These are phyloP conservation scores for Hypoxylon fuscum DNA, from an alignment of 495 filamentous ascomycete species.

Conservation along the genomic window DNA sequence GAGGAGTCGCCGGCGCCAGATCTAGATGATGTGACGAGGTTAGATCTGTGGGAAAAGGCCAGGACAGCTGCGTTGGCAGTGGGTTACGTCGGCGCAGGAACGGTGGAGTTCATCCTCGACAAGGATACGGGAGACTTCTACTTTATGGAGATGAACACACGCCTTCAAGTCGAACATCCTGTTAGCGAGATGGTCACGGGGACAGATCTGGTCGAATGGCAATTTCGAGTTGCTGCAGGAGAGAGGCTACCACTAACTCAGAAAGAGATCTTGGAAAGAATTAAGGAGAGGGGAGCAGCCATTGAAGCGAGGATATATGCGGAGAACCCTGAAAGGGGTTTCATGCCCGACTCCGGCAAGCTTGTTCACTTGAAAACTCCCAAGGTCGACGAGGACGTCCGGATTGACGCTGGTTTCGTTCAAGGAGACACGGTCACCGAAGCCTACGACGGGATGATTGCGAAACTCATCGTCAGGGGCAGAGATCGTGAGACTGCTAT, in stretches of 20 bases:
- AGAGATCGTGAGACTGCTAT: constrained; percentile 80
- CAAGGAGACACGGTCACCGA: constrained; percentile 91
- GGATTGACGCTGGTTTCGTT: constrained; percentile 93
- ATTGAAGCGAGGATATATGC: constrained; percentile 98
- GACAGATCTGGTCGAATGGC: constrained; percentile 95
- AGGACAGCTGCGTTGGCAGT: constrained; percentile 88
- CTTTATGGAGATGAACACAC: constrained; percentile 99
- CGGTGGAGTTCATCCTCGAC: constrained; percentile 99
- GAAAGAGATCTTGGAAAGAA: constrained; percentile 78
- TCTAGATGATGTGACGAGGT: constrained; percentile 77
- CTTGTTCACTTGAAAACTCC: constrained; percentile 85
- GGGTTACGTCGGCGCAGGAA: constrained; percentile 94
- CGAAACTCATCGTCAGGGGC: constrained; percentile 94
- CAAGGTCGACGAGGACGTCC: constrained; percentile 69
- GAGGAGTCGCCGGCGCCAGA: constrained; percentile 96
- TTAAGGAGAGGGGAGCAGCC: constrained; percentile 79
- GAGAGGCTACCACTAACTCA: constrained; percentile 87
- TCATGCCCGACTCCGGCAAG: constrained; percentile 93
- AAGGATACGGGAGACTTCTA: constrained; percentile 93
- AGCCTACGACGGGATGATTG: constrained; percentile 99
- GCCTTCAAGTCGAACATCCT: constrained; percentile 96
- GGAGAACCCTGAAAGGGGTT: constrained; percentile 88
- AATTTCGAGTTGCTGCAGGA: constrained; percentile 91
- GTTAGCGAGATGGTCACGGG: constrained; percentile 98
- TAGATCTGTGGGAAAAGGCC: constrained; percentile 95